A percentile compares a stretch with the other conserved stretches of the same genome.
These are phyloP conservation scores for Arctostaphylos glauca DNA, from an alignment of 148 eudicot genomes.

Conservation along the genomic window DNA sequence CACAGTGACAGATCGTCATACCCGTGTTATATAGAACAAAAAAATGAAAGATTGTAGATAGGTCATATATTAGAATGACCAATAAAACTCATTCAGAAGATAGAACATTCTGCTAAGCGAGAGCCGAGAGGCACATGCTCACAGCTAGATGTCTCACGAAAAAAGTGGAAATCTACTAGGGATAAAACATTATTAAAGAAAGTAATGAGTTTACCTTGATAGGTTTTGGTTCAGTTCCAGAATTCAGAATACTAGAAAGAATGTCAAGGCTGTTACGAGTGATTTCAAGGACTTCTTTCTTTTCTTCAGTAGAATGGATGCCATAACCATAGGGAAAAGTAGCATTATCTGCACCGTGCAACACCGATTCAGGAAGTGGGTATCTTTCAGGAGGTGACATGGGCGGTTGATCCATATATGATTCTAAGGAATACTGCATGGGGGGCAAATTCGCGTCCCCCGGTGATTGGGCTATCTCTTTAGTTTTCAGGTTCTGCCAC, in stretches of 20 bases:
- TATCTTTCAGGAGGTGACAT: constrained; percentile 61
- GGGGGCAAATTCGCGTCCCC: constrained; percentile 43
- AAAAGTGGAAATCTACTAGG: neutral
- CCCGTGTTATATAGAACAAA: neutral
- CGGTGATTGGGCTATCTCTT: constrained; percentile 37
- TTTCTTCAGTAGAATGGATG: constrained; percentile 61
- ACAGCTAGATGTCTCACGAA: neutral
- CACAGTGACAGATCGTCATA: neutral
- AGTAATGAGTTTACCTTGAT: constrained; percentile 47
- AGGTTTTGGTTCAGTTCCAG: constrained; percentile 54
- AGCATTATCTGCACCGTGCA: constrained; percentile 28
- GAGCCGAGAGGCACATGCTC: neutral
- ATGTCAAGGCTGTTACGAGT: constrained; percentile 85
- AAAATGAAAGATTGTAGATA: neutral
- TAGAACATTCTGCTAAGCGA: neutral
- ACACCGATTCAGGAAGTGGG: constrained; percentile 58
- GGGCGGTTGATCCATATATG: constrained; percentile 44
- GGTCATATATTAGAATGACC: neutral
- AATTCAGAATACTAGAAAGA: constrained; percentile 72
- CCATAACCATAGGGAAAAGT: constrained; percentile 36
- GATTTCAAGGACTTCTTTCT: constrained; percentile 69
- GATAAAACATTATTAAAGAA: neutral
- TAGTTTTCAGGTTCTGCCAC: constrained; percentile 62
- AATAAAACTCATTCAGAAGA: neutral
- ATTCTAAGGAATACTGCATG: constrained; percentile 51